phyloP scores from a whole-genome alignment of 2,329 filamentous ascomycete species.

The Xylaria sp. region DNA sequence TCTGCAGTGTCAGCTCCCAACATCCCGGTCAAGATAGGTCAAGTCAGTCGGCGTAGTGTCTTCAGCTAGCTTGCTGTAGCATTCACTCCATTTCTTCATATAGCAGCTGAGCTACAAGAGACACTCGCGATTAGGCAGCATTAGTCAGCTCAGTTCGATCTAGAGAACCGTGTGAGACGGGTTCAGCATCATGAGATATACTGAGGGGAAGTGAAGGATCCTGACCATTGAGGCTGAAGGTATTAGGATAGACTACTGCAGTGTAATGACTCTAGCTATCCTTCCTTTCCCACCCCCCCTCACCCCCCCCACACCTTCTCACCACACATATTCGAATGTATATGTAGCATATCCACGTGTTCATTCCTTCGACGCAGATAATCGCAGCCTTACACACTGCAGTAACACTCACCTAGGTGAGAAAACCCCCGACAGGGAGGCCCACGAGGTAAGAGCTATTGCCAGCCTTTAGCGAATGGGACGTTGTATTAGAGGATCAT shows the following conservation, averaged over 20 bases:
- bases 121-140: not conserved
- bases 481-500: not conserved
- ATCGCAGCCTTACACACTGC: not conserved
- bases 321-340: no score
- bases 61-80: not conserved
- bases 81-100: not conserved
- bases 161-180: not conserved
- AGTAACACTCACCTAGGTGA: constrained; percentile 10
- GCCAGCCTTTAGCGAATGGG: not conserved
- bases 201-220: not conserved
- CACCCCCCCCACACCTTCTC: not conserved
- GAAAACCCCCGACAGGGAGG: not conserved
- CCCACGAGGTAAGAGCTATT: not conserved
- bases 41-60: not conserved
- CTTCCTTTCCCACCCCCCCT: not conserved
- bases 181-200: not conserved
- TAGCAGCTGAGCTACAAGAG: not conserved
- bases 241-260: not conserved
- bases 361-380: not conserved
- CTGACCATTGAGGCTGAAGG: constrained; percentile 7
- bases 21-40: not conserved
- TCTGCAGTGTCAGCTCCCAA: not conserved
- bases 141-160: not conserved
- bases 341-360: not conserved
- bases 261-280: not conserved